Conservation (phyloP, 2,329 filamentous ascomycete species). For the Hypoxylon sp. region DNA sequence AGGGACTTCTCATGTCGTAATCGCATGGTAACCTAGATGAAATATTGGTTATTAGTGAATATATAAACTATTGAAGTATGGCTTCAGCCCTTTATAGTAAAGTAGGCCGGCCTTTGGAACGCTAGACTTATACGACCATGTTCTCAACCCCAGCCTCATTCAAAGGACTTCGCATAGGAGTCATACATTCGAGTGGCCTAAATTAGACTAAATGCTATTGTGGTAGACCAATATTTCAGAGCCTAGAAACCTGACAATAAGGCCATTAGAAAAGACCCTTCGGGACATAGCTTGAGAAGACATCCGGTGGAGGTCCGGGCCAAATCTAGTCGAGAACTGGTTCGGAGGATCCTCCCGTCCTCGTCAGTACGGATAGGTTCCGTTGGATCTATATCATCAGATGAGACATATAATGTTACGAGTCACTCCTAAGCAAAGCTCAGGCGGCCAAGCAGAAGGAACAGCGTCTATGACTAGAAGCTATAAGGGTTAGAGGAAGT, state of each 20-base stretch:
- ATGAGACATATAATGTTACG: neutral
- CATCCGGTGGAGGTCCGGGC: conserved; percentile 6
- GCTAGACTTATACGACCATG: neutral
- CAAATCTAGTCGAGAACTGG: conserved; percentile 8
- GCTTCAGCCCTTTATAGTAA: neutral
- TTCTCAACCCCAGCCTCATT: neutral
- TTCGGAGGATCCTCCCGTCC: conserved; percentile 17
- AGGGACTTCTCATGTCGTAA: neutral
- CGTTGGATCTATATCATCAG: conserved; percentile 1
- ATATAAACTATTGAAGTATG: neutral
- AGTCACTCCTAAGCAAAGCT: neutral
- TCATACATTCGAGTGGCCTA: neutral
- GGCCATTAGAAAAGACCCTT: neutral
- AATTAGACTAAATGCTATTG: neutral
- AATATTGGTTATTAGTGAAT: neutral
- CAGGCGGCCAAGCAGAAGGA: neutral
- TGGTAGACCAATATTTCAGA: neutral
- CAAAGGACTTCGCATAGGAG: neutral
- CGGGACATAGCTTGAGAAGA: conserved; percentile 3
- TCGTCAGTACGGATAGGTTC: conserved; percentile 7
- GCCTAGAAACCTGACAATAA: neutral
- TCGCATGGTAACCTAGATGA: neutral
- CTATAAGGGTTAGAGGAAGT: neutral
- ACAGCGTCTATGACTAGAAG: neutral
- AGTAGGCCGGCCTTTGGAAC: neutral